Conservation (phyloP, 1,139 yeast species). For the Torulaspora globosa region DNA sequence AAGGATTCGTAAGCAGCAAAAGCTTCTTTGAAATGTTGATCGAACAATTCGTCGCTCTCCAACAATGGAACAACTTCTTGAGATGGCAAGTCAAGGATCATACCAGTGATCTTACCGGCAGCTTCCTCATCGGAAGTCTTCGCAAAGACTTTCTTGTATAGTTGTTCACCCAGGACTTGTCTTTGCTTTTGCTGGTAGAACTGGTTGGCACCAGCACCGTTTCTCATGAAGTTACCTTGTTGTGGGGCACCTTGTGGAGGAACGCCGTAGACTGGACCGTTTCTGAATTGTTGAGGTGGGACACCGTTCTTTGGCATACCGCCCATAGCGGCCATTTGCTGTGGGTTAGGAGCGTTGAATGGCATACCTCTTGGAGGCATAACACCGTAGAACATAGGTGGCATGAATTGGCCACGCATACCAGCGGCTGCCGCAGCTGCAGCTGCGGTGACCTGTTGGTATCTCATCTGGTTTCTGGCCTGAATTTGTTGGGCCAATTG, state of each 20-base stretch:
- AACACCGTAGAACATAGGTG: constrained; percentile 81
- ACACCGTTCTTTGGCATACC: constrained; percentile 64
- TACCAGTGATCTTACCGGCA: constrained; percentile 98
- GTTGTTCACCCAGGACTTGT: constrained; percentile 95
- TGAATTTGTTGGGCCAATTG: constrained; percentile 97
- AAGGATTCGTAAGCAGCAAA: constrained; percentile 86
- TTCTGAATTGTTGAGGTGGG: constrained; percentile 49
- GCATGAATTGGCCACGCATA: constrained; percentile 92
- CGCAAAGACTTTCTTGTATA: constrained; percentile 89
- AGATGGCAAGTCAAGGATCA: constrained; percentile 95
- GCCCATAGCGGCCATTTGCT: constrained; percentile 55
- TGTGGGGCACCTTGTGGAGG: constrained; percentile 64
- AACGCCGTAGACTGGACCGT: constrained; percentile 81
- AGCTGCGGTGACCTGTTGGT: constrained; percentile 82
- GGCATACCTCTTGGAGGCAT: constrained; percentile 89
- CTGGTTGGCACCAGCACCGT: constrained; percentile 43
- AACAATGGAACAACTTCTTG: constrained; percentile 84
- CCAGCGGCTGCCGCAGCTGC: constrained; percentile 53
- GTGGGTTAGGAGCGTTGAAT: constrained; percentile 85
- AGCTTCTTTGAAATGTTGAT: constrained; percentile 92
- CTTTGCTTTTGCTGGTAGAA: constrained; percentile 69
- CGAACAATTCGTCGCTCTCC: constrained; percentile 86
- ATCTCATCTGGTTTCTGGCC: constrained; percentile 97
- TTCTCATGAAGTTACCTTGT: constrained; percentile 43
- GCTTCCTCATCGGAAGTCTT: constrained; percentile 93